Conservation (phyloP, 2,329 filamentous ascomycete genomes). For the Paraconiothyrium sp. region DNA sequence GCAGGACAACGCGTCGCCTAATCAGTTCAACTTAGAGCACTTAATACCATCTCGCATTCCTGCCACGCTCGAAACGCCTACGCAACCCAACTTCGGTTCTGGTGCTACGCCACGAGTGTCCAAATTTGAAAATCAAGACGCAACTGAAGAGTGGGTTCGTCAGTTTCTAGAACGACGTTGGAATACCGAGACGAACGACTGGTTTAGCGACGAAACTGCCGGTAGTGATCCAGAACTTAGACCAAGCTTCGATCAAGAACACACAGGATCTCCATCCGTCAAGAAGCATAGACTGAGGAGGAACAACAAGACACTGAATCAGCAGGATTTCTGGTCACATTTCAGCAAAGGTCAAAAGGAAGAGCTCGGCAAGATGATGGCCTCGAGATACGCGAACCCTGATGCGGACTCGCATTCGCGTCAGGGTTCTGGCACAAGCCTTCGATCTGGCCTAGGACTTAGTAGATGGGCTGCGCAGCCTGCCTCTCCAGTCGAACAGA, state of each 20-base stretch:
- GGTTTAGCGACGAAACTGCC: slow-evolving; percentile 78
- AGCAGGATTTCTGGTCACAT: slow-evolving; percentile 60
- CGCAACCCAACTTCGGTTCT: slow-evolving; percentile 29
- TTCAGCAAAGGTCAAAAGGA: slow-evolving; percentile 50
- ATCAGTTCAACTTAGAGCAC: slow-evolving; percentile 50
- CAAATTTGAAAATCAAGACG: slow-evolving; percentile 52
- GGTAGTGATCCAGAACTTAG: slow-evolving; percentile 65
- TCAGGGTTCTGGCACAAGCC: slow-evolving; percentile 34
- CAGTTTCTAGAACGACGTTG: slow-evolving; percentile 79
- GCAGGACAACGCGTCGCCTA: slow-evolving; percentile 44
- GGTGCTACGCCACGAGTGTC: slow-evolving; percentile 38
- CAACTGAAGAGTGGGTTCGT: slow-evolving; percentile 85
- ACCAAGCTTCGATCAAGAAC: slow-evolving; percentile 21
- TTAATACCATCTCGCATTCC: slow-evolving; percentile 50
- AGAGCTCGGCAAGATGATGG: slow-evolving; percentile 52
- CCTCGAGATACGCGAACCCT: slow-evolving; percentile 52
- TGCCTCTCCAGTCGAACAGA: slow-evolving; percentile 31
- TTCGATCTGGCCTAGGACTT: slow-evolving; percentile 28
- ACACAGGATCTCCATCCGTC: slow-evolving; percentile 23
- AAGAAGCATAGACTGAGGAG: slow-evolving; percentile 54
- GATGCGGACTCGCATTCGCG: slow-evolving; percentile 46
- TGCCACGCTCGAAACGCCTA: slow-evolving; percentile 37
- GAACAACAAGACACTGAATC: slow-evolving; percentile 59
- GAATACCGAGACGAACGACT: slow-evolving; percentile 77
- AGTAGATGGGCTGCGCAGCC: slow-evolving; percentile 32